Conservation (phyloP, 306 rosid species). For the Clitoria ternatea region DNA sequence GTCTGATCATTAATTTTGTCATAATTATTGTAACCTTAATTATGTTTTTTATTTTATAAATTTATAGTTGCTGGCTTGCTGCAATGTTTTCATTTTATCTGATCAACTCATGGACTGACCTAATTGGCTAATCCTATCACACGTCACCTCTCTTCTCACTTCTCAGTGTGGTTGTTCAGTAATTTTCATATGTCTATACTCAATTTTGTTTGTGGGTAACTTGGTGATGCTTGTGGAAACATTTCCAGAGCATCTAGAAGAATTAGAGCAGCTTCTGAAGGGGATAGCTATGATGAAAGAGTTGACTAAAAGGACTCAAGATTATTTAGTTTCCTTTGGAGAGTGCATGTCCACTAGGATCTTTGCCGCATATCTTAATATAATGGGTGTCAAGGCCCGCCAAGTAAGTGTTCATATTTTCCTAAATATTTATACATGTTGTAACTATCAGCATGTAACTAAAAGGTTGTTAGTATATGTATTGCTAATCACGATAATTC, state of each 20-base stretch:
- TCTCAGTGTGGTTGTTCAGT: neutral
- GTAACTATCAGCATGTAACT: too few relatives aligned
- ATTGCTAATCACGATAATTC: neutral
- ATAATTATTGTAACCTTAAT: neutral
- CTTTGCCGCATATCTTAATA: conserved; percentile 78
- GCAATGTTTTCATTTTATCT: neutral
- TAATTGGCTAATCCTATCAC: neutral
- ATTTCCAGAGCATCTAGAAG: conserved; percentile 68
- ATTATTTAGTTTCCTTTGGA: conserved; percentile 95
- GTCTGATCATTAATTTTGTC: neutral
- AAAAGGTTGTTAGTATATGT: neutral
- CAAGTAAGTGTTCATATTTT: conserved; percentile 58
- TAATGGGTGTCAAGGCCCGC: conserved; percentile 66
- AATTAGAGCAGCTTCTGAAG: conserved; percentile 89
- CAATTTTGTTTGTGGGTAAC: conserved; percentile 11
- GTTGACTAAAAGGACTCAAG: conserved; percentile 81
- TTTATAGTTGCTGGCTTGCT: neutral
- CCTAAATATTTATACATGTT: neutral
- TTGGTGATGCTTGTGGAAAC: conserved; percentile 6
- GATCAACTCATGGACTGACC: conserved; percentile 5
- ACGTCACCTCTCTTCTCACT: conserved; percentile 6
- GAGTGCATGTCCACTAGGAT: conserved; percentile 99
- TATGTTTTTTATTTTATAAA: neutral
- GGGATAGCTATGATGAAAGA: conserved; percentile 99
- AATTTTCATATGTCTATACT: conserved; percentile 9